phyloP scores from a whole-genome alignment of 164 flowering plant genomes.

The Dillenia suffruticosa region DNA sequence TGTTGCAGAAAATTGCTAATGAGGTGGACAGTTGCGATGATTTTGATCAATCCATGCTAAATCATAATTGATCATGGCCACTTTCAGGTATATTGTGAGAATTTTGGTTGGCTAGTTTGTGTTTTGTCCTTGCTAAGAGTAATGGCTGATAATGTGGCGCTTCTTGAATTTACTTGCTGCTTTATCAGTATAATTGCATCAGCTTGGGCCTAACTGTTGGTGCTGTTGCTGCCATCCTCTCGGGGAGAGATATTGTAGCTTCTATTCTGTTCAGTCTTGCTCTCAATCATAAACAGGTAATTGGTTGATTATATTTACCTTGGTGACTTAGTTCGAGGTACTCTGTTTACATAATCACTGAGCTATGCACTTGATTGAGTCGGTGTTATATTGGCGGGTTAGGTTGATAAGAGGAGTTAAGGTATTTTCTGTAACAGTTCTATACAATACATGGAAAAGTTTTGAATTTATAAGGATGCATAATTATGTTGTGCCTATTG shows the following conservation, averaged over 20 bases:
- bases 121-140: neutral
- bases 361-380: neutral
- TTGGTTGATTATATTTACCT: no score
- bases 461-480: no score
- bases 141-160: neutral
- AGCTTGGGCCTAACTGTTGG: slow-evolving; percentile 89
- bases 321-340: no score
- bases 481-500: no score
- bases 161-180: slow-evolving; percentile 13
- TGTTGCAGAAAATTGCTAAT: slow-evolving; percentile 78
- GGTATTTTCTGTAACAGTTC: no score
- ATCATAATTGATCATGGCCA: slow-evolving; percentile 95
- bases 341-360: no score
- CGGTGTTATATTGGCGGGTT: no score
- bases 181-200: slow-evolving; percentile 81
- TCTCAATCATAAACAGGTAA: slow-evolving; percentile 95
- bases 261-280: slow-evolving; percentile 66
- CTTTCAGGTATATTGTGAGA: slow-evolving; percentile 68
- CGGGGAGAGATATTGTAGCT: slow-evolving; percentile 60
- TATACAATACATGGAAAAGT: no score
- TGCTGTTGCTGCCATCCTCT: slow-evolving; percentile 83
- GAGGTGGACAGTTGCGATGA: slow-evolving; percentile 85
- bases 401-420: no score
- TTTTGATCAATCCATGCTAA: slow-evolving; percentile 74
- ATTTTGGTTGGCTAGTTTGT: neutral